Evolutionary conservation across 2,329 filamentous ascomycete species (phyloP).

Genomic region (Aspergillus eucalypticola): DNA sequence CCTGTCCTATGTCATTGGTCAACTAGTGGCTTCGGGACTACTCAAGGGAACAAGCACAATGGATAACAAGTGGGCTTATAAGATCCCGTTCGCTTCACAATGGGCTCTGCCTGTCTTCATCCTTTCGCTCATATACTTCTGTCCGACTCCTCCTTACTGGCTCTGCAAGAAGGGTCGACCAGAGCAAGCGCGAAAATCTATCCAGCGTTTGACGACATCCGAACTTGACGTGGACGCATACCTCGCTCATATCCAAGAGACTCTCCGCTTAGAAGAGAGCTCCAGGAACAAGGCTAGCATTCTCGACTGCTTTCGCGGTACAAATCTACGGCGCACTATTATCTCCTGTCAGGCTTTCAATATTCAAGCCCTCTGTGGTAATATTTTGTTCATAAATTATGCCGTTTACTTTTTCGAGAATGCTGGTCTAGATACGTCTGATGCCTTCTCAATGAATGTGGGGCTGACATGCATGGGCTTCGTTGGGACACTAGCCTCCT

Average conservation of each 20-base stretch:
- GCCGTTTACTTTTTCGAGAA: slow-evolving; percentile 14
- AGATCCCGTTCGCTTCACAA: slow-evolving; percentile 52
- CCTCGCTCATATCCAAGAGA: slow-evolving; percentile 10
- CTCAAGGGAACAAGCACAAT: slow-evolving; percentile 45
- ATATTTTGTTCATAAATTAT: slow-evolving; percentile 10
- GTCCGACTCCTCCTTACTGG: slow-evolving; percentile 53
- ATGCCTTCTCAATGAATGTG: slow-evolving; percentile 16
- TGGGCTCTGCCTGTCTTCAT: slow-evolving; percentile 53
- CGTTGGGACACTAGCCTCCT: slow-evolving; percentile 12
- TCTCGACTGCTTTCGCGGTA: slow-evolving; percentile 9
- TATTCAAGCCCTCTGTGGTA: slow-evolving; percentile 15
- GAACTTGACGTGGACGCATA: not conserved
- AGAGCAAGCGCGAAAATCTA: slow-evolving; percentile 44
- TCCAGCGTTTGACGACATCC: slow-evolving; percentile 43
- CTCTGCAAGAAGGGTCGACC: slow-evolving; percentile 45
- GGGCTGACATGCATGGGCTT: slow-evolving; percentile 12
- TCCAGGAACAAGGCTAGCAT: not conserved
- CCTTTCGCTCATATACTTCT: slow-evolving; percentile 43
- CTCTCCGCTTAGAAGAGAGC: slow-evolving; percentile 7
- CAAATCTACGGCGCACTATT: slow-evolving; percentile 9
- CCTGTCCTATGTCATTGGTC: slow-evolving; percentile 47
- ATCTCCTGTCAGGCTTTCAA: slow-evolving; percentile 14
- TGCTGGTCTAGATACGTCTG: slow-evolving; percentile 10
- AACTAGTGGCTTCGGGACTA: slow-evolving; percentile 50
- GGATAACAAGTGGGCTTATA: slow-evolving; percentile 50